Evolutionary conservation across 2,329 filamentous ascomycete genomes (phyloP).

Genomic region (Talaromyces sp.): DNA sequence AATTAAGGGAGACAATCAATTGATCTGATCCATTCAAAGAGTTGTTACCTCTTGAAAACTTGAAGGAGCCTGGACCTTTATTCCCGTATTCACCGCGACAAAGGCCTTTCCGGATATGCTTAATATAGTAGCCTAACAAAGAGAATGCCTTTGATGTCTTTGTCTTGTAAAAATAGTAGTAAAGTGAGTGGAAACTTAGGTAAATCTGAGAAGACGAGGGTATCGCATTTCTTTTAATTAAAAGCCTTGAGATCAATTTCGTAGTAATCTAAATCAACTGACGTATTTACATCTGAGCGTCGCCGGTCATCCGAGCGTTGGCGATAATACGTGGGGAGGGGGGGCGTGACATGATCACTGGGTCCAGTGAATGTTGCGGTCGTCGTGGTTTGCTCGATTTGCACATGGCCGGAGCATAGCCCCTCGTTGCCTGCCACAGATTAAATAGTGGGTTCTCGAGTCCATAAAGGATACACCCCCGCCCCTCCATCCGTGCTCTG

Average conservation of each 20-base stretch:
- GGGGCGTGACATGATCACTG: conserved; percentile 23
- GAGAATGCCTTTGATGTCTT: neutral
- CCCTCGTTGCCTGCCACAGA: neutral
- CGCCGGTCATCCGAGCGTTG: conserved; percentile 16
- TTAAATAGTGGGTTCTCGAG: too few relatives aligned
- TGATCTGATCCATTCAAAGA: conserved; percentile 4
- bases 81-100: neutral
- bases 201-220: neutral
- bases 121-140: neutral
- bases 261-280: conserved; percentile 12
- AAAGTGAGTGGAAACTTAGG: neutral
- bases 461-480: too few relatives aligned
- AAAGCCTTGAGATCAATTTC: neutral
- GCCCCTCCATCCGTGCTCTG: too few relatives aligned
- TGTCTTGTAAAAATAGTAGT: neutral
- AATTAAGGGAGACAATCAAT: neutral
- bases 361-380: conserved; percentile 8
- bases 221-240: neutral
- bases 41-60: too few relatives aligned
- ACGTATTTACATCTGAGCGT: conserved; percentile 17
- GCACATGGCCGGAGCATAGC: neutral
- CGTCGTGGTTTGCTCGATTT: neutral
- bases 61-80: neutral
- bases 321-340: conserved; percentile 10
- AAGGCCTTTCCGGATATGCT: neutral